Base-by-base conservation (phyloP, 257 asterid genomes). In the Orobanche coerulescens region DNA sequence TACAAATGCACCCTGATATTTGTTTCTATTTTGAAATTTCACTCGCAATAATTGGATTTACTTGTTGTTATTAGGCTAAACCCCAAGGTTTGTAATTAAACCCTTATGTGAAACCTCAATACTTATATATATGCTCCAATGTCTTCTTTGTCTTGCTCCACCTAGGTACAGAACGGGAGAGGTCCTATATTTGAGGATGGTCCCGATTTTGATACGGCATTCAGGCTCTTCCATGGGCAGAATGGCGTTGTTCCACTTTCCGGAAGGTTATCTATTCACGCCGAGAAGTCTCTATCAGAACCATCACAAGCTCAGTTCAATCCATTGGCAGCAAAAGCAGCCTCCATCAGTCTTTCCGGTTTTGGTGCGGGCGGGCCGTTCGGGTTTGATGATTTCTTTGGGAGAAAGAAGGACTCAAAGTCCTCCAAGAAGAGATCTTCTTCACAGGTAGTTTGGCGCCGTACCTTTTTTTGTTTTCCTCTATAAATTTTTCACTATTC, bases 151-250 rank as follows among this genome's bases (percentile, higher is more conserved):
- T 37, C 64, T 49, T n/a, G n/a, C 39, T 61, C 33, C 64, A 61
- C 48, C 71, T 79, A 88, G 98, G 76, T 16, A 10, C 68, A 57
- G 37, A 92, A 81, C 50, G 82, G 72, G 49, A 88, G 81, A 73
- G 95, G 98, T 56, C 98, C 98, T 28, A 88, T 91, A 64, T 91
- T 88, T 67, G 96, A 88, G 86, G 98, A 91, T 79, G 98, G 92
- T 55, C 88, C 92, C 70, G 88, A 91, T 77, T 91, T 91, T 72
- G 94, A 85, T 58, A 76, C 69, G 82, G 92, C 98, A 24, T 91
- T 91, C 72, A 82, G 88, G 71, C 84, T 88, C 71, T 91, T 91
- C 80, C 98, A 91, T 61, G 98, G 98, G 71, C 87, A 91, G 77
- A 81, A 83, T 39, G 96, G 98, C 26, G 94, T 82, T 12, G 95